phyloP scores from a whole-genome alignment of 371 early-diverging fungal species.

The Nosema muscidifuracis region DNA sequence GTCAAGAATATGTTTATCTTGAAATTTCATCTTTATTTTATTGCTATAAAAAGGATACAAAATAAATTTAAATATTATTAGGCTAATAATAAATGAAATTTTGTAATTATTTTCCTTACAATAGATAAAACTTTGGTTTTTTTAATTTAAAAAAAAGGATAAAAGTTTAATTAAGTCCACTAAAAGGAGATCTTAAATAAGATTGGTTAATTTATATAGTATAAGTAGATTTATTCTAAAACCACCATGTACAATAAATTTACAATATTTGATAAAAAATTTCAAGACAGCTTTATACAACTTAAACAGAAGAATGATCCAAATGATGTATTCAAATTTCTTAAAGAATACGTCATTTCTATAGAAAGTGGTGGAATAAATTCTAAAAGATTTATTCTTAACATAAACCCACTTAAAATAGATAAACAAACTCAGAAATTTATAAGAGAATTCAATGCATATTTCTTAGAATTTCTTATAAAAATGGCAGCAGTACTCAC shows the following conservation, averaged over 20 bases:
- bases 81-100: too few species aligned
- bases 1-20: too few species aligned
- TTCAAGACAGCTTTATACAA: background rate
- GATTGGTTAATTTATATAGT: background rate
- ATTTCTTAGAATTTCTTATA: slow-evolving; percentile 21
- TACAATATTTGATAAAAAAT: background rate
- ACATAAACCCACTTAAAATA: slow-evolving; percentile 12
- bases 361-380: slow-evolving; percentile 32
- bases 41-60: too few species aligned
- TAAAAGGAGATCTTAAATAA: background rate
- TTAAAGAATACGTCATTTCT: slow-evolving; percentile 36
- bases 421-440: background rate
- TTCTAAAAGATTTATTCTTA: slow-evolving; percentile 14
- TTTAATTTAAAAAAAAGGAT: too few species aligned
- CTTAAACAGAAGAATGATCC: background rate
- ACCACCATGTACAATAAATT: background rate
- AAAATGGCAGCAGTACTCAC: slow-evolving; percentile 52
- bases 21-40: background rate
- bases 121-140: too few species aligned
- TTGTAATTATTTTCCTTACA: too few species aligned
- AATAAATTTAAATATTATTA: too few species aligned
- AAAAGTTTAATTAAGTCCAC: too few species aligned
- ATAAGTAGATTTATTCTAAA: background rate
- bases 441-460: slow-evolving; percentile 38
- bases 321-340: slow-evolving; percentile 25